These are phyloP conservation scores for Neurospora sp. DNA, from an alignment of 495 filamentous ascomycete genomes.

Conservation along the genomic window DNA sequence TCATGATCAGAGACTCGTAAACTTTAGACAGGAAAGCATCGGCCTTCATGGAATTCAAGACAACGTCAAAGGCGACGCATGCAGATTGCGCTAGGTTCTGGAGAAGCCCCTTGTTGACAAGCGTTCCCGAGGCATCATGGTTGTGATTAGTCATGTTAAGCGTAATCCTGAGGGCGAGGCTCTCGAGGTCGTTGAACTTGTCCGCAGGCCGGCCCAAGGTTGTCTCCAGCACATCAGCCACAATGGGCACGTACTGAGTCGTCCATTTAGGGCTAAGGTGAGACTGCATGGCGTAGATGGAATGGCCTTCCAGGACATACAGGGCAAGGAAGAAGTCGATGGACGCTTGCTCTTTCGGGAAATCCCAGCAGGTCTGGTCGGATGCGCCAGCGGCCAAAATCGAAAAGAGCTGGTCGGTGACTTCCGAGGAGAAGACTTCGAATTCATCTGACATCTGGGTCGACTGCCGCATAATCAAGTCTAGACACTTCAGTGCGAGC, in stretches of 20 bases:
- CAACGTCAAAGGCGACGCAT: conserved; percentile 27
- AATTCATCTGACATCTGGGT: conserved; percentile 36
- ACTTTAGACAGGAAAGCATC: conserved; percentile 28
- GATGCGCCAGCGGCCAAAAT: conserved; percentile 32
- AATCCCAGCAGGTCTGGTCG: conserved; percentile 24
- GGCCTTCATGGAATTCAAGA: conserved; percentile 33
- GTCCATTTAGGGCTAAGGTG: conserved; percentile 26
- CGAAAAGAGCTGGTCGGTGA: conserved; percentile 41
- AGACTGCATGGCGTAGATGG: conserved; percentile 30
- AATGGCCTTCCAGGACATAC: conserved; percentile 33
- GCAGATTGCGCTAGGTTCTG: conserved; percentile 39
- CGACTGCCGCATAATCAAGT: conserved; percentile 46
- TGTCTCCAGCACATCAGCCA: conserved; percentile 27
- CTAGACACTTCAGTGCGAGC: conserved; percentile 53
- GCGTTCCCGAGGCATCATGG: conserved; percentile 50
- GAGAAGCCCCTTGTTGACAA: conserved; percentile 50
- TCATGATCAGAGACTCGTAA: conserved; percentile 66
- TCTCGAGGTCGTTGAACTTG: conserved; percentile 25
- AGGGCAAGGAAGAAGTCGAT: conserved; percentile 31
- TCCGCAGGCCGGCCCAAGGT: conserved; percentile 23
- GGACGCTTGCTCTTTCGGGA: conserved; percentile 20
- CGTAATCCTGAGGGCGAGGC: conserved; percentile 53
- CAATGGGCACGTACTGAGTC: conserved; percentile 27
- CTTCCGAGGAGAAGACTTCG: conserved; percentile 41
- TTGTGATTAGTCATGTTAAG: conserved; percentile 87